phyloP scores from a whole-genome alignment of 2,329 filamentous ascomycete genomes.

The Fusarium tuaranense region DNA sequence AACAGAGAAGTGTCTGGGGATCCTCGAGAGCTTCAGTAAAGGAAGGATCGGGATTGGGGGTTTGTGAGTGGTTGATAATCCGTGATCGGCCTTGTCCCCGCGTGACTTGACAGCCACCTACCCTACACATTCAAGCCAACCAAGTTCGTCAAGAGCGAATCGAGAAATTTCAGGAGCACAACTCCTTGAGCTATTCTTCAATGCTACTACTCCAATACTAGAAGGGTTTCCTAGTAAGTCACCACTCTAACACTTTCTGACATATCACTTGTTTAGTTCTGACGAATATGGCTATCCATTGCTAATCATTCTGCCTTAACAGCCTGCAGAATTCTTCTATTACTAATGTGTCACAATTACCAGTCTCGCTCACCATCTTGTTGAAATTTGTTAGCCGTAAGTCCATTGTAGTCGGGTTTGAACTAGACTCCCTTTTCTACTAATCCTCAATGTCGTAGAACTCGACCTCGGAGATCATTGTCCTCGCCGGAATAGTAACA shows the following conservation, averaged over 20 bases:
- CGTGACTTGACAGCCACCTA: background rate
- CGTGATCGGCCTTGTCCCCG: background rate
- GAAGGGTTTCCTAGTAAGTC: background rate
- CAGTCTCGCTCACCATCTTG: too few relatives aligned
- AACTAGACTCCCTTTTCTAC: background rate
- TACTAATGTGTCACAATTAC: too few relatives aligned
- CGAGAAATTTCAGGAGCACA: background rate
- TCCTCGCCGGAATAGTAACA: slow-evolving; percentile 62
- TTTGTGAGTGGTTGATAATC: background rate
- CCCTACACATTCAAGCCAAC: background rate
- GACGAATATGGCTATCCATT: background rate
- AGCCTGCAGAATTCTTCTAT: too few relatives aligned
- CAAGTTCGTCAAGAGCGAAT: background rate
- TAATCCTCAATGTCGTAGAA: background rate
- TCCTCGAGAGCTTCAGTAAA: background rate
- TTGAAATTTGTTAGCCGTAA: too few relatives aligned
- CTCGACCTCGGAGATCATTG: slow-evolving; percentile 54
- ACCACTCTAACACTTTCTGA: background rate
- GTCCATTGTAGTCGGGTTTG: too few relatives aligned
- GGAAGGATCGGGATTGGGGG: background rate
- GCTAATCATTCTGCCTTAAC: too few relatives aligned
- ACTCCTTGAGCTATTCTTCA: background rate
- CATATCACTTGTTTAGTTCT: background rate
- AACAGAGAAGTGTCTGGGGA: background rate
- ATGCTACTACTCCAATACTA: background rate